These are phyloP conservation scores for Ophiosphaerella korrae DNA, from an alignment of 2,329 filamentous ascomycete species.

Conservation along the genomic window DNA sequence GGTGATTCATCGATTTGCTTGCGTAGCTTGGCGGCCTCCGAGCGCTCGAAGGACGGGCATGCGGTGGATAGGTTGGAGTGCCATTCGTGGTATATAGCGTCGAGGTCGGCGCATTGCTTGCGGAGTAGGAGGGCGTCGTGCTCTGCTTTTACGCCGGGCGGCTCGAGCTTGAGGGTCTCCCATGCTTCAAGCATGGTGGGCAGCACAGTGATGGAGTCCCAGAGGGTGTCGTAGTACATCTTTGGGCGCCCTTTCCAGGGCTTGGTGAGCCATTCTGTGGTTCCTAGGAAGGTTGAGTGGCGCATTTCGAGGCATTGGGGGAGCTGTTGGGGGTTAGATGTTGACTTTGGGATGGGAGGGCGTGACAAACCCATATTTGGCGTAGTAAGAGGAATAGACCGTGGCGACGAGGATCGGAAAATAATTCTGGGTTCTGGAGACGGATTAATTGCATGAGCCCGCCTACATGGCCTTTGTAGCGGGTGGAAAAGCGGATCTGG, in stretches of 20 bases:
- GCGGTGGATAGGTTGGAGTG: slow-evolving; percentile 4
- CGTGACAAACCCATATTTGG: slow-evolving; percentile 8
- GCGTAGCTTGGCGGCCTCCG: background rate
- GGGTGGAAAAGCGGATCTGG: background rate
- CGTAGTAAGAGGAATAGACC: slow-evolving; percentile 14
- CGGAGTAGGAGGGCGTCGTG: background rate
- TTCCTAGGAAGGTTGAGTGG: slow-evolving; percentile 8
- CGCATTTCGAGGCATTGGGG: slow-evolving; percentile 8
- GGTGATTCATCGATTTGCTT: background rate
- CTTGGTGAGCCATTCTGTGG: slow-evolving; percentile 13
- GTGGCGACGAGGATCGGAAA: slow-evolving; percentile 2
- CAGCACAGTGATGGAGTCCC: slow-evolving; percentile 10
- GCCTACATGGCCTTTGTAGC: slow-evolving; percentile 8
- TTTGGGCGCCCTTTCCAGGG: slow-evolving; percentile 12
- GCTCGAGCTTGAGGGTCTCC: background rate
- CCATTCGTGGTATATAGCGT: slow-evolving; percentile 8
- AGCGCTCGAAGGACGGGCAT: background rate
- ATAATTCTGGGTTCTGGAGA: slow-evolving; percentile 5
- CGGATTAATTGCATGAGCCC: slow-evolving; percentile 10
- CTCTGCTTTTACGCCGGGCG: background rate
- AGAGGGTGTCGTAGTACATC: slow-evolving; percentile 6
- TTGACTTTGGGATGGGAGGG: background rate
- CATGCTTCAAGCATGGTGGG: slow-evolving; percentile 12
- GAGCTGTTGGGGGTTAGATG: slow-evolving; percentile 5
- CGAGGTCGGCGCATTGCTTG: slow-evolving; percentile 5